Evolutionary conservation across 2,329 filamentous ascomycete genomes (phyloP), one percentile per base, ranked within the genome.

Genomic region (Fusarium caatingaense): DNA sequence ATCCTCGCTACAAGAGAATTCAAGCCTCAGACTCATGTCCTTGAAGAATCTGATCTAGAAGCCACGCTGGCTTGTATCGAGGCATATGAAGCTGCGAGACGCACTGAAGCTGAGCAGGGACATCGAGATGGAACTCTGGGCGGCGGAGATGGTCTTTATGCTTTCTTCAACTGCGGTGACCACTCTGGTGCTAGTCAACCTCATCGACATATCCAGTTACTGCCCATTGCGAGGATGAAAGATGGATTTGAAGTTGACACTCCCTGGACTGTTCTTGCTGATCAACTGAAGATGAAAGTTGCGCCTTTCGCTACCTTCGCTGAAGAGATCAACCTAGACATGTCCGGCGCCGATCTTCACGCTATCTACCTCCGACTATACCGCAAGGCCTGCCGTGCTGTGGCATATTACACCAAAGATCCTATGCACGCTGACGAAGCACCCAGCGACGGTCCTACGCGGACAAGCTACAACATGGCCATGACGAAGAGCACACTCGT

Each of bases 161-260:
- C 86, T 1, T 92, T 92, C 75, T 92, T 91, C 83, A 93, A 93
- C 78, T 89, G 87, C 32, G 91, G 91, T 3, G 78, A 83, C 13
- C 84, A 90, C 73, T 92, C 89, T 7, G 91, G 91, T 5, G 90
- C 91, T 2, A 91, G 89, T 69, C 91, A 93, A 76, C 86, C 91
- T 15, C 91, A 93, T 75, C 80, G 91, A 6, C 91, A 93, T 73
- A 78, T 93, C 27, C 91, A 93, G 77, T 84, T 93, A n/a, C 78
- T 93, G 6, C 90, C 90, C 0, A 83, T 92, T 0, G 83, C 86
- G 10, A 80, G 83, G 20, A 93, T 93, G 90, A 83, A 80, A 37
- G 83, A 85, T 15, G 88, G 87, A 0, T 71, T 89, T 8, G 78
- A 76, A 1, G 53, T 66, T 1, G 56, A 59, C 8, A 69, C 59